Conservation (phyloP, 1,139 yeast genomes). For the Geotrichum carabidarum region DNA sequence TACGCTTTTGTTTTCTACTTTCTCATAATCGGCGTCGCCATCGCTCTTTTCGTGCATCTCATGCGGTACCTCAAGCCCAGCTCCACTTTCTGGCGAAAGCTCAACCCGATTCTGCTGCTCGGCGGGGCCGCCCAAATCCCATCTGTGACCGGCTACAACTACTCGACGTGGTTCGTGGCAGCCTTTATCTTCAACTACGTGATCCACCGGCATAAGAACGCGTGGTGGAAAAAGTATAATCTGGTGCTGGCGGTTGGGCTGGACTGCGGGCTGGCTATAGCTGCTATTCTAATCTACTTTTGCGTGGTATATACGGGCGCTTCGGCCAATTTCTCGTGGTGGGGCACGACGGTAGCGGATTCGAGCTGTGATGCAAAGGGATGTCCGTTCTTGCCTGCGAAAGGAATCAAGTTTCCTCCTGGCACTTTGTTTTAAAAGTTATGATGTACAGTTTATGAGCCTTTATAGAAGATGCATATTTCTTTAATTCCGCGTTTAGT, state of each 20-base stretch:
- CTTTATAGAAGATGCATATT: no score
- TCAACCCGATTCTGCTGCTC: slow-evolving; percentile 39
- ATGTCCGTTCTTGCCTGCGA: slow-evolving; percentile 7
- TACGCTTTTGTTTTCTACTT: slow-evolving; percentile 38
- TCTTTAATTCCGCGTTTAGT: no score
- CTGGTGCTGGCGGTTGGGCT: slow-evolving; percentile 41
- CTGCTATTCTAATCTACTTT: slow-evolving; percentile 49
- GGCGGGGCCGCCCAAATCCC: slow-evolving; percentile 42
- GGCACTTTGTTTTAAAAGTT: slow-evolving; percentile 3
- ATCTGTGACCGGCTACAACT: slow-evolving; percentile 43
- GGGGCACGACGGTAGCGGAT: slow-evolving; percentile 44
- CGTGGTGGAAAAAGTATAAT: slow-evolving; percentile 70
- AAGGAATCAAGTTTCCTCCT: not conserved
- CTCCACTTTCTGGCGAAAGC: slow-evolving; percentile 24
- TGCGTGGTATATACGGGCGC: slow-evolving; percentile 39
- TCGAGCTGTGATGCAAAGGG: slow-evolving; percentile 29
- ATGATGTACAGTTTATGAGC: not conserved
- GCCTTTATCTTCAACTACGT: slow-evolving; percentile 41
- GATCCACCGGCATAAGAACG: slow-evolving; percentile 33
- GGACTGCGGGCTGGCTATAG: slow-evolving; percentile 40
- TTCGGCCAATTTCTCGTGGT: slow-evolving; percentile 42
- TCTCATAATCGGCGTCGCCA: slow-evolving; percentile 31
- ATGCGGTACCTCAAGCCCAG: slow-evolving; percentile 39
- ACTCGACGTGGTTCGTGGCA: slow-evolving; percentile 39
- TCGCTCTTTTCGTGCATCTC: not conserved